phyloP scores from a whole-genome alignment of 2,329 filamentous ascomycete species.

The Tolypocladium paradoxum region DNA sequence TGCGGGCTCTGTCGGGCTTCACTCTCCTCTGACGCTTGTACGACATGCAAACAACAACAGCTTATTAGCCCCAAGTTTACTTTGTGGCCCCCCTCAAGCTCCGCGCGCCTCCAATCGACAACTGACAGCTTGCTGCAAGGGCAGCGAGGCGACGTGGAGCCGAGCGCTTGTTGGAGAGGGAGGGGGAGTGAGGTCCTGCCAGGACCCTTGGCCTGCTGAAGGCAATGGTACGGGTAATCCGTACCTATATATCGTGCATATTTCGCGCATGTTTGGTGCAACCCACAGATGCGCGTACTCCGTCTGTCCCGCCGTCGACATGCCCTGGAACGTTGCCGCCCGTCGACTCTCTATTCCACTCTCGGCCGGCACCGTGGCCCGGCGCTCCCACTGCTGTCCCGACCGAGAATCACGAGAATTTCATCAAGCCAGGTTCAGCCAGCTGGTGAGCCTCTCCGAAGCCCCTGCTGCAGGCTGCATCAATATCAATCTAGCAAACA shows the following conservation, averaged over 20 bases:
- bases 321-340: neutral
- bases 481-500: too few species aligned
- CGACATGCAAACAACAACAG: neutral
- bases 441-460: neutral
- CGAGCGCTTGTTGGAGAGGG: neutral
- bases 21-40: neutral
- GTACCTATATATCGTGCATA: neutral
- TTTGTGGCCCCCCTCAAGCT: neutral
- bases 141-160: neutral
- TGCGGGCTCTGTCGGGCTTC: conserved; percentile 4
- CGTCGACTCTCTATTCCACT: neutral
- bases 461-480: neutral
- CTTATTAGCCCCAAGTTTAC: neutral
- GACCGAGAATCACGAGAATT: neutral
- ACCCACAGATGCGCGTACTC: neutral
- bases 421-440: neutral
- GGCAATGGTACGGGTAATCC: conserved; percentile 1
- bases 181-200: neutral
- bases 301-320: neutral
- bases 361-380: neutral
- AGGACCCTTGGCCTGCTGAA: conserved; percentile 11
- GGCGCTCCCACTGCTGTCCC: neutral
- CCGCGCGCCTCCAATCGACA: neutral
- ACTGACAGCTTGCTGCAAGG: neutral
- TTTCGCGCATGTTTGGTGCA: neutral